Evolutionary conservation across 768 basidiomycete species (phyloP).

Genomic region (Termitomyces sp.): DNA sequence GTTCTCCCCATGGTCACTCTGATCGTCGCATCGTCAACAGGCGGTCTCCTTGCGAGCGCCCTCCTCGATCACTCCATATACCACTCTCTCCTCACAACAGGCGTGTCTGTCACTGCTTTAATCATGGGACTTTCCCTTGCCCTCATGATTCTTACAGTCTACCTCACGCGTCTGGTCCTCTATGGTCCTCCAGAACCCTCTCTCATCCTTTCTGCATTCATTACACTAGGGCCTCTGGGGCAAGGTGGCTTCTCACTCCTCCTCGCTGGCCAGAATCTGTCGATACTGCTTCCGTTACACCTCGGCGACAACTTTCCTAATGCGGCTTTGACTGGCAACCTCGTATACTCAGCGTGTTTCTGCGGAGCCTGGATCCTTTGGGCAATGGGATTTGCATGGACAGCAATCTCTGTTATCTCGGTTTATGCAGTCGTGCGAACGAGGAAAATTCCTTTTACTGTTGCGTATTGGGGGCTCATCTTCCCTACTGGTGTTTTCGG

Average conservation of each 20-base stretch:
- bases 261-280: slow-evolving; percentile 36
- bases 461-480: slow-evolving; percentile 51
- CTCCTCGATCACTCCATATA: slow-evolving; percentile 30
- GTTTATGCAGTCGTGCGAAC: slow-evolving; percentile 27
- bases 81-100: slow-evolving; percentile 42
- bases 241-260: slow-evolving; percentile 51
- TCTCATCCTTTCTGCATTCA: slow-evolving; percentile 43
- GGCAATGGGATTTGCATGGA: slow-evolving; percentile 54
- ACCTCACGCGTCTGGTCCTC: slow-evolving; percentile 43
- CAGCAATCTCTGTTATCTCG: slow-evolving; percentile 36
- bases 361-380: slow-evolving; percentile 43
- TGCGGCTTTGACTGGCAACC: slow-evolving; percentile 29
- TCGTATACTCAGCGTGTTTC: slow-evolving; percentile 39
- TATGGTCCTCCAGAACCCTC: slow-evolving; percentile 37
- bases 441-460: slow-evolving; percentile 35
- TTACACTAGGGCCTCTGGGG: slow-evolving; percentile 55
- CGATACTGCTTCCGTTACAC: slow-evolving; percentile 26
- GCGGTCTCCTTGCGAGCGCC: slow-evolving; percentile 42
- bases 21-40: slow-evolving; percentile 55
- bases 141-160: slow-evolving; percentile 50
- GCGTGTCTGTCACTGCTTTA: slow-evolving; percentile 28
- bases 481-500: slow-evolving; percentile 55
- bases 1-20: slow-evolving; percentile 58
- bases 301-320: slow-evolving; percentile 22
- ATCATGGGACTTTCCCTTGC: slow-evolving; percentile 41